Conservation (phyloP, 768 basidiomycete genomes). For the Boletellus ananiceps region DNA sequence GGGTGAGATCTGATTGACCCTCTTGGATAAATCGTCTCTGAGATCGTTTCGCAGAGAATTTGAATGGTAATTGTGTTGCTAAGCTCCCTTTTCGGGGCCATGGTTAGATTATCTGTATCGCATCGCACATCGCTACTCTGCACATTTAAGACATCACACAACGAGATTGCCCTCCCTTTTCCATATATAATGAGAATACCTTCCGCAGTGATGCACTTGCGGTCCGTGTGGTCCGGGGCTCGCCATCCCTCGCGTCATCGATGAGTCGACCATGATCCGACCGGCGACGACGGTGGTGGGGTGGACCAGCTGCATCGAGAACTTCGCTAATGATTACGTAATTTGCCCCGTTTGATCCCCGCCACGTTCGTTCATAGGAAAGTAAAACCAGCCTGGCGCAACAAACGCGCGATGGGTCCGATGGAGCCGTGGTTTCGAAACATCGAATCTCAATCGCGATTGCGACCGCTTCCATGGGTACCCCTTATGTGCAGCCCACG, state of each 20-base stretch:
- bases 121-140: slow-evolving; percentile 19
- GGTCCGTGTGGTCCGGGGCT: neutral
- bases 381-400: neutral
- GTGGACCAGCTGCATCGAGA: neutral
- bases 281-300: neutral
- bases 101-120: slow-evolving; percentile 19
- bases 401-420: neutral
- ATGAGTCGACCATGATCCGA: neutral
- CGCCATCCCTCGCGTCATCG: neutral
- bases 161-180: slow-evolving; percentile 10
- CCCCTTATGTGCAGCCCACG: too few species aligned
- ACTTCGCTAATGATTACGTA: slow-evolving; percentile 10
- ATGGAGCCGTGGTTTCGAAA: neutral
- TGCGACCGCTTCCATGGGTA: neutral
- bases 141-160: slow-evolving; percentile 24
- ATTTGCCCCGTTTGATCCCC: neutral
- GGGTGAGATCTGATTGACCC: slow-evolving; percentile 56
- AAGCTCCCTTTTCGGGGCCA: neutral
- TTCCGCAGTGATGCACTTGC: slow-evolving; percentile 1
- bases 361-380: neutral
- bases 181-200: slow-evolving; percentile 23
- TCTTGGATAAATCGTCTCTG: neutral
- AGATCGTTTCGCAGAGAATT: slow-evolving; percentile 34
- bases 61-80: slow-evolving; percentile 36
- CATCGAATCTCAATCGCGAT: neutral